Evolutionary conservation across 2,329 filamentous ascomycete genomes (phyloP).

Genomic region (Colletotrichum viniferum): DNA sequence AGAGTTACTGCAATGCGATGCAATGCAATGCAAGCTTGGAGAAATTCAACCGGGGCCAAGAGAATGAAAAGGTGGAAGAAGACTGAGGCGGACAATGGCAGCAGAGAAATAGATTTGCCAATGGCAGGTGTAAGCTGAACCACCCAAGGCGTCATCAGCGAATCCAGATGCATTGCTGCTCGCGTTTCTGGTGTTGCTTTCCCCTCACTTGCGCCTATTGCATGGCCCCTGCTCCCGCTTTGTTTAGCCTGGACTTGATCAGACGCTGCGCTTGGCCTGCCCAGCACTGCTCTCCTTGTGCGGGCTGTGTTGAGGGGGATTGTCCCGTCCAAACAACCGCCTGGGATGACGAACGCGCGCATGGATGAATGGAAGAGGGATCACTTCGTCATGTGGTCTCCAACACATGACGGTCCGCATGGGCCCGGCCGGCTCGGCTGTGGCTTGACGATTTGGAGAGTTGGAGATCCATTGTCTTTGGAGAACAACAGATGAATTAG

Average conservation of each 20-base stretch:
- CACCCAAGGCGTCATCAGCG: neutral
- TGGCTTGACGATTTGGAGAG: neutral
- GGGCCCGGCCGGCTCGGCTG: neutral
- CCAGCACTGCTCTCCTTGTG: neutral
- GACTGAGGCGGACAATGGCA: neutral
- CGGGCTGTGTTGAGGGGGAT: neutral
- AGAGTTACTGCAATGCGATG: neutral
- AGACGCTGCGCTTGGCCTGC: neutral
- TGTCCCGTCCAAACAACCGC: neutral
- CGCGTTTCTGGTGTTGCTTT: neutral
- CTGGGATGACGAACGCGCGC: neutral
- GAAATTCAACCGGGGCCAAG: neutral
- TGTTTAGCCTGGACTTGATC: neutral
- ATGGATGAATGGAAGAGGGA: constrained; percentile 3
- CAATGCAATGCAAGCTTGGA: neutral
- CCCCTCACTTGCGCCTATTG: neutral
- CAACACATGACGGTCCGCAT: constrained; percentile 2
- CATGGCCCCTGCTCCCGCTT: neutral
- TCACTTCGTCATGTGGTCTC: constrained; percentile 7
- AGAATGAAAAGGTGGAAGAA: neutral
- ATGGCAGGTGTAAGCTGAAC: neutral
- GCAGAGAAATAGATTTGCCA: neutral
- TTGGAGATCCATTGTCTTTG: neutral
- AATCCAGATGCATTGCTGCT: neutral
- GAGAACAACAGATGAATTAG: neutral